Evolutionary conservation across 2,329 filamentous ascomycete genomes (phyloP), one percentile per base, ranked within the genome.

Genomic region (Xylariomycetidae sp.): DNA sequence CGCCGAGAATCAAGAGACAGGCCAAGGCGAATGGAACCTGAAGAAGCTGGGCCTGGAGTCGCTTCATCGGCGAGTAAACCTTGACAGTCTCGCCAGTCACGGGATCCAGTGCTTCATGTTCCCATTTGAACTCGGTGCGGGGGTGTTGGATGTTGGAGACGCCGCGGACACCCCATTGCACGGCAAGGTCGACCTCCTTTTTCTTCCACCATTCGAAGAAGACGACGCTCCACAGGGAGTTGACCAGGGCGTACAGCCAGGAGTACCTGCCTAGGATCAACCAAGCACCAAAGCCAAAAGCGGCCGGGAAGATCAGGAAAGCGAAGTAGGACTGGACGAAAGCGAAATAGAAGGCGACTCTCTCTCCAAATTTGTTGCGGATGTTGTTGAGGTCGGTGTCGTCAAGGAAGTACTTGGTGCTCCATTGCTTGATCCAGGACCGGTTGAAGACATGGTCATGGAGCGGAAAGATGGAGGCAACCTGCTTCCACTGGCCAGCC

Each of bases 141-240:
- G 82, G 83, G 26, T 76, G 76, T 51, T 95, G 85, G 33, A 95
- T 86, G 31, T 69, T 74, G 4, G 85, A 89, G 1, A 94, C 88
- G 6, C 85, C 84, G 31, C 84, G 79, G 3, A 95, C 88, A 10
- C 85, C 84, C 90, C 90, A 96, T 48, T 86, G 77, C 12, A 95
- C 77, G 7, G 82, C 81, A 6, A 96, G 68, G 53, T 96, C 89
- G 2, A 80, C 69, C 59, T 96, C 87, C 57, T 93, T 86, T 50
- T 90, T 83, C 64, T 93, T 95, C 90, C 90, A 96, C 60, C 85
- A 95, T 56, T 96, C 90, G 36, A 94, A 83, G 54, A 95, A 95
- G 29, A 90, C 66, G 3, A 92, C 79, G 37, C 82, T 82, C 86
- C 89, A 95, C n/a, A 95, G 64, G 20, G 79, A 82, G 53, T 82